Evolutionary conservation across 169 alveolate genomes (phyloP), one percentile per base, ranked within the genome.

Genomic region (Plasmodium chabaudi): DNA sequence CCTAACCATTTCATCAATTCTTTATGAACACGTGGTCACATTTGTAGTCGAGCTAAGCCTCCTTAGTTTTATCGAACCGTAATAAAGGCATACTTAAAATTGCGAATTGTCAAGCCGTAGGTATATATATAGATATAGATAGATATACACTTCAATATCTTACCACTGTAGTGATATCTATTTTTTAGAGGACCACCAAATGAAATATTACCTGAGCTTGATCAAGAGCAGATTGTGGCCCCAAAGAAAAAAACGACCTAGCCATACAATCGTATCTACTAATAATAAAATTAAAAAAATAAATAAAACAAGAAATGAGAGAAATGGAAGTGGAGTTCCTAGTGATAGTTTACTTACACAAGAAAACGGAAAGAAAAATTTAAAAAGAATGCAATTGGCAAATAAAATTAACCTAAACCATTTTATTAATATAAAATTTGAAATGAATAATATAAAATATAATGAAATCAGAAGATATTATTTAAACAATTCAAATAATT

Each of bases 381-480:
- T 67, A 44, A 44, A 67, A 67, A 23, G 12, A 39, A 67, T 67
- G 0, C 39, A 15, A 42, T 67, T 67, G 39, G 61, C 42, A 39
- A 69, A 46, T 23, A 69, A 17, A 53, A 49, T 12, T 21, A 51
- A 6, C 3, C 1, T 49, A 49, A 9, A 13, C 49, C 1, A 19
- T 10, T 9, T 34, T 9, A 49, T 17, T 17, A 69, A 69, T 19
- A 10, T 73, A 0, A 44, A 73, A 1, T 13, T 73, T 0, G 42
- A 47, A 12, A 39, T 73, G 27, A 9, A 73, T n/a, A 73, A 73
- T 27, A 34, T 57, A 47, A 61, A 73, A 23, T 42, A 42, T 46
- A 61, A 63, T 9, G 72, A 59, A 46, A 60, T 63, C 2, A 73
- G 87, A 44, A 61, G 69, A 21, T 73, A 13, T 39, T 73, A 73